phyloP scores from a whole-genome alignment of 164 flowering plant genomes.

The Protea cynaroides region DNA sequence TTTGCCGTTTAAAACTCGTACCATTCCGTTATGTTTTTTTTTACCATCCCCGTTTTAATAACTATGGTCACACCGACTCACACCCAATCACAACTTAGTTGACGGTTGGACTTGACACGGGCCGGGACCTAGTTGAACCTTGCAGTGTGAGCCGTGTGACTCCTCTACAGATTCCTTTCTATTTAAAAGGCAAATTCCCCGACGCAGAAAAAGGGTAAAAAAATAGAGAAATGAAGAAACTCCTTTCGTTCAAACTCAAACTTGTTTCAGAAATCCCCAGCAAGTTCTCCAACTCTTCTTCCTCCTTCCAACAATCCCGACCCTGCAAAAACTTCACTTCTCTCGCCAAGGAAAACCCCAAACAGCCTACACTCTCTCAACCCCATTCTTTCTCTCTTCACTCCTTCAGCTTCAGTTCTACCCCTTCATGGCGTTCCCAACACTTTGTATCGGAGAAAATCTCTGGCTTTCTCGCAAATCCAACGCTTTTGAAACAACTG shows the following conservation, averaged over 20 bases:
- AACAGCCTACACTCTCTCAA: constrained; percentile 4
- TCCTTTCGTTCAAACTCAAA: constrained; percentile 8
- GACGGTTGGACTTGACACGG: too few relatives aligned
- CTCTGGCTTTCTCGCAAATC: constrained; percentile 5
- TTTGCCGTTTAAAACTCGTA: too few relatives aligned
- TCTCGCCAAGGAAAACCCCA: constrained; percentile 2
- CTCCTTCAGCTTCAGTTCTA: neutral
- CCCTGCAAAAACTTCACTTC: constrained; percentile 2
- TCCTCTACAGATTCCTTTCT: too few relatives aligned
- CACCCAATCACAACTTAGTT: too few relatives aligned
- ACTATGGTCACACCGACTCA: too few relatives aligned
- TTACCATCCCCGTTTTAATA: too few relatives aligned
- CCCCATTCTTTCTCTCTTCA: constrained; percentile 4
- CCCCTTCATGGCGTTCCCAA: constrained; percentile 10
- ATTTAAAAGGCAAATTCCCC: too few relatives aligned
- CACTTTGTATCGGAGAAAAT: neutral
- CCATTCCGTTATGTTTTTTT: too few relatives aligned
- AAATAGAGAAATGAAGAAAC: constrained; percentile 9
- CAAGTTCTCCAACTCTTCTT: neutral
- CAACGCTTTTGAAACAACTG: constrained; percentile 1
- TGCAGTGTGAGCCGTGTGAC: too few relatives aligned
- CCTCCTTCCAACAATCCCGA: constrained; percentile 1
- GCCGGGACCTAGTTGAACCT: too few relatives aligned
- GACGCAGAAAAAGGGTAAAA: neutral
- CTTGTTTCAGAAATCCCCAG: constrained; percentile 8